A percentile compares a stretch with the other conserved stretches of the same genome.
These are phyloP conservation scores for Penicillium capsulatum DNA, from an alignment of 2,329 filamentous ascomycete species.

Conservation along the genomic window DNA sequence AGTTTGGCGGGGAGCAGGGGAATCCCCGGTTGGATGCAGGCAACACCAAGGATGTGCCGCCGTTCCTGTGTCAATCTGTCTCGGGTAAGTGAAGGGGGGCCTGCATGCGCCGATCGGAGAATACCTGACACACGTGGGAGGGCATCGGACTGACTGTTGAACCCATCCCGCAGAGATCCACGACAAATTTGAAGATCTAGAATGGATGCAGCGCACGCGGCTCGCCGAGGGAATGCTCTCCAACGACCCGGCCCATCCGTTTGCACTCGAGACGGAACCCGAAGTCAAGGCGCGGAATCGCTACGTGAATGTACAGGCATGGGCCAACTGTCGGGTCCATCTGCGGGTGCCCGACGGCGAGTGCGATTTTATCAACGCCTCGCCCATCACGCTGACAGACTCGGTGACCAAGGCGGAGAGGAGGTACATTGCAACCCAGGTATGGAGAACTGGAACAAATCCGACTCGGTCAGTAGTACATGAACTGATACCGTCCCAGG, in stretches of 20 bases:
- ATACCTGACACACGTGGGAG: constrained; percentile 17
- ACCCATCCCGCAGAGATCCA: constrained; percentile 48
- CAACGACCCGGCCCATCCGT: constrained; percentile 50
- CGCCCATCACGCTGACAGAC: constrained; percentile 59
- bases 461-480: neutral
- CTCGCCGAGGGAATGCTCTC: constrained; percentile 45
- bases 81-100: constrained; percentile 33
- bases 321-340: constrained; percentile 77
- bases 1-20: constrained; percentile 28
- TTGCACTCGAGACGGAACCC: constrained; percentile 55
- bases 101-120: constrained; percentile 17
- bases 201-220: constrained; percentile 57
- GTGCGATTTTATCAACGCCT: constrained; percentile 79
- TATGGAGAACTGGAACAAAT: no score
- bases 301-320: constrained; percentile 86
- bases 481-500: constrained; percentile 46
- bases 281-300: constrained; percentile 66
- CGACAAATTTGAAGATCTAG: constrained; percentile 58
- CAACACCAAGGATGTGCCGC: constrained; percentile 33
- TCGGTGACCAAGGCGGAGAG: constrained; percentile 44
- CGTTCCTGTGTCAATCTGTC: constrained; percentile 38
- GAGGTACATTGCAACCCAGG: constrained; percentile 85
- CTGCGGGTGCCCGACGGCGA: constrained; percentile 70
- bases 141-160: constrained; percentile 12
- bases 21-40: constrained; percentile 26